Evolutionary conservation across 2,329 filamentous ascomycete species (phyloP).

Genomic region (Chaetomium sp.): DNA sequence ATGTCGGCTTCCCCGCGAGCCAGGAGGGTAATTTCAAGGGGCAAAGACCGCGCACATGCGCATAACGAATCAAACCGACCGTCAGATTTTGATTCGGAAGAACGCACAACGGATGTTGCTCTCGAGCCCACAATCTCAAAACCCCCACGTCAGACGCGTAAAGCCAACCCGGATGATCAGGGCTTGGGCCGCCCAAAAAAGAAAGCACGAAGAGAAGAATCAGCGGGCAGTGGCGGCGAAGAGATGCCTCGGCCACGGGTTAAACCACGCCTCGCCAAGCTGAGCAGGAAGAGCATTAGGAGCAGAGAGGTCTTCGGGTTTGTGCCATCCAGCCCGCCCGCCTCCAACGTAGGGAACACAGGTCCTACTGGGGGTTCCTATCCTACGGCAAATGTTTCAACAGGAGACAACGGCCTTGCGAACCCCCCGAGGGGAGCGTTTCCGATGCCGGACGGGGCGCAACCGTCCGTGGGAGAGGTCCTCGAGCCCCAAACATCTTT

Average conservation of each 20-base stretch:
- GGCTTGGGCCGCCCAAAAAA: not conserved
- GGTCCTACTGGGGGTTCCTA: not conserved
- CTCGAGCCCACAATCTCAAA: not conserved
- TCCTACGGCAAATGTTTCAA: not conserved
- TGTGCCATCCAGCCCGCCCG: slow-evolving; percentile 30
- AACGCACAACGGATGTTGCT: not conserved
- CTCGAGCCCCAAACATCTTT: not conserved
- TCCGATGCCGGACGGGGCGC: not conserved
- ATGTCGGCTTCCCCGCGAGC: not conserved
- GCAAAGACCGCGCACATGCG: not conserved
- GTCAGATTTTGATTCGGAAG: not conserved
- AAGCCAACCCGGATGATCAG: not conserved
- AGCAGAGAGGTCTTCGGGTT: slow-evolving; percentile 53
- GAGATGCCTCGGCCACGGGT: slow-evolving; percentile 28
- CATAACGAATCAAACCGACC: not conserved
- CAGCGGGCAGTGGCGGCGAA: slow-evolving; percentile 21
- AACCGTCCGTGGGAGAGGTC: not conserved
- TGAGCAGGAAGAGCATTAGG: slow-evolving; percentile 48
- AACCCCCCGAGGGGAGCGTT: too few species aligned
- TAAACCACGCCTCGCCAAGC: slow-evolving; percentile 44
- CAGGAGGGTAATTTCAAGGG: not conserved
- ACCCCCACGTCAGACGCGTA: slow-evolving; percentile 6
- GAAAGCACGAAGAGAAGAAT: not conserved
- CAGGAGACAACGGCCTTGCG: not conserved
- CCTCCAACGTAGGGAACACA: slow-evolving; percentile 6